phyloP scores from a whole-genome alignment of 352 stramenopile genomes.

The Phytophthora sojae region DNA sequence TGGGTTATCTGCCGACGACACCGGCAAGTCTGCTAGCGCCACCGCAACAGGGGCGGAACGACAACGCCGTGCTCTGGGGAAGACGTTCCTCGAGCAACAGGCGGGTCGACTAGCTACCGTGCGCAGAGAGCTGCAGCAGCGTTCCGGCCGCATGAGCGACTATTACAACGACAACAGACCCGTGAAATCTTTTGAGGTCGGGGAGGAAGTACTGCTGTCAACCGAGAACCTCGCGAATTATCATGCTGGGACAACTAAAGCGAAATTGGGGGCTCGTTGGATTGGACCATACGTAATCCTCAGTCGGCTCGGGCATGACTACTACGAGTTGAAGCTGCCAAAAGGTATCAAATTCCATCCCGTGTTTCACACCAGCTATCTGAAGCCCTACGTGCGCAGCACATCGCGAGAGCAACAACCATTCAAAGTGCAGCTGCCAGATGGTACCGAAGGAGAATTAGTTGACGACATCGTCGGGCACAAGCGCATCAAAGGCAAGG shows the following conservation, averaged over 20 bases:
- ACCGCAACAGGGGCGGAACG: not conserved
- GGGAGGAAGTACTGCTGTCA: slow-evolving; percentile 15
- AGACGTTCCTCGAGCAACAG: slow-evolving; percentile 15
- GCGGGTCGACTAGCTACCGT: not conserved
- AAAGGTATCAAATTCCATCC: not conserved
- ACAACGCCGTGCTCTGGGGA: slow-evolving; percentile 2
- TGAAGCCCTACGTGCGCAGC: no score
- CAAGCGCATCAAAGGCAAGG: no score
- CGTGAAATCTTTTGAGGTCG: slow-evolving; percentile 11
- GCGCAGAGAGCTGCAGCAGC: slow-evolving; percentile 7
- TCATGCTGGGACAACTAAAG: slow-evolving; percentile 19
- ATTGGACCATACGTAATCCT: slow-evolving; percentile 6
- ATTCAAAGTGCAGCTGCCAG: no score
- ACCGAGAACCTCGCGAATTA: slow-evolving; percentile 13
- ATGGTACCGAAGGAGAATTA: no score
- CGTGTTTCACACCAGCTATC: no score
- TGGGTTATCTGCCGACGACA: slow-evolving; percentile 17
- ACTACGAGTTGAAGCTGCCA: slow-evolving; percentile 8
- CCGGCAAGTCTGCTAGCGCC: not conserved
- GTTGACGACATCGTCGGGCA: no score
- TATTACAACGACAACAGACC: slow-evolving; percentile 25
- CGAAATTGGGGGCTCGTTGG: slow-evolving; percentile 14
- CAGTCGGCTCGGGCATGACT: not conserved
- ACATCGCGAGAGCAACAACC: no score
- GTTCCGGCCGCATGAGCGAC: slow-evolving; percentile 10